Conservation (phyloP, 2,329 filamentous ascomycete species). For the Penicillium sp. region DNA sequence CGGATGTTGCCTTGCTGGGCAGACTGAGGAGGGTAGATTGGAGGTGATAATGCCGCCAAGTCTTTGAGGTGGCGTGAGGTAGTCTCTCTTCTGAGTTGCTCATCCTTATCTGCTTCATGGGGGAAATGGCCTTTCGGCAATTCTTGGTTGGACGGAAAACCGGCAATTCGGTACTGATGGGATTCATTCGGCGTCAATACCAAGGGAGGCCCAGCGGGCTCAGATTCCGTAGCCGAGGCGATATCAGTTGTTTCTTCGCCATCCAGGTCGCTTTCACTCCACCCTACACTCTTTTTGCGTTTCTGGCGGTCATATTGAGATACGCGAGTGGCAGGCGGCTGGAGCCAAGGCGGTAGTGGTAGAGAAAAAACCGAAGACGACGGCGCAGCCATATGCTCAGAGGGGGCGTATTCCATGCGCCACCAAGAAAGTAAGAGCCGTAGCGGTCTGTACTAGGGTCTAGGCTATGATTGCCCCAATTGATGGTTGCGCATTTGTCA, state of each 20-base stretch:
- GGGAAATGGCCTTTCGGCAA: conserved; percentile 45
- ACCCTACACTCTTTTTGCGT: conserved; percentile 31
- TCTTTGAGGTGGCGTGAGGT: conserved; percentile 21
- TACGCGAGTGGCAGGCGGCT: conserved; percentile 36
- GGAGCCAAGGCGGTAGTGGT: conserved; percentile 40
- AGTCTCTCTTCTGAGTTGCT: conserved; percentile 12
- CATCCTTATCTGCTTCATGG: conserved; percentile 32
- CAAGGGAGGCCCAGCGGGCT: conserved; percentile 24
- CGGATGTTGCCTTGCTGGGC: conserved; percentile 40
- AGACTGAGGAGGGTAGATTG: conserved; percentile 37
- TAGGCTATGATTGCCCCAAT: not conserved
- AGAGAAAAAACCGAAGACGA: conserved; percentile 40
- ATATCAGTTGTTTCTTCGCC: conserved; percentile 32
- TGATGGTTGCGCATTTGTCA: conserved; percentile 3
- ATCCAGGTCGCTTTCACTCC: conserved; percentile 27
- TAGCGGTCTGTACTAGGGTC: not conserved
- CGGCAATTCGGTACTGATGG: conserved; percentile 46
- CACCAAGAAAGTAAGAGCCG: not conserved
- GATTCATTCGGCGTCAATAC: conserved; percentile 43
- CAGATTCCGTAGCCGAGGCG: conserved; percentile 24
- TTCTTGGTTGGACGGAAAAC: conserved; percentile 40
- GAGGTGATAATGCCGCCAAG: conserved; percentile 34
- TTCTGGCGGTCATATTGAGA: conserved; percentile 39
- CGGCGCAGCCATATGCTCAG: conserved; percentile 29
- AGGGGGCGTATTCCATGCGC: not conserved